Conservation (phyloP, 257 asterid species). For the Solanum stenotomum region DNA sequence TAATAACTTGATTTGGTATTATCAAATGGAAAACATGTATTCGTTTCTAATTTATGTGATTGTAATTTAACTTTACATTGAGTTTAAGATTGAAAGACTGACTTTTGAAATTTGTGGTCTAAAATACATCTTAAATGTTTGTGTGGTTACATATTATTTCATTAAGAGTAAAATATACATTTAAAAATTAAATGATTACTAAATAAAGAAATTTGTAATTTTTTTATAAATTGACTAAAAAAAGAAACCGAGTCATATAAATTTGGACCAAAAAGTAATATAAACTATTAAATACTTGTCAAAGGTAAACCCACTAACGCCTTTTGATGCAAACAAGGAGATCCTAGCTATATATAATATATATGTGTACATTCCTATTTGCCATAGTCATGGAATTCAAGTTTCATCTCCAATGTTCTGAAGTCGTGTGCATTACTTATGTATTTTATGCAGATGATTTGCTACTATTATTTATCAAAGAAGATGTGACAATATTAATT, state of each 20-base stretch:
- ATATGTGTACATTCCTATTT: not conserved
- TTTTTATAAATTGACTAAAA: too few species aligned
- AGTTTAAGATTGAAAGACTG: not conserved
- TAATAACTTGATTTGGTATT: not conserved
- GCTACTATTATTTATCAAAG: not conserved
- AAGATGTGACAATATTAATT: not conserved
- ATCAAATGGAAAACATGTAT: not conserved
- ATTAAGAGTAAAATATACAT: too few species aligned
- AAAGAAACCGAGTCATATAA: not conserved
- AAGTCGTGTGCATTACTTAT: not conserved
- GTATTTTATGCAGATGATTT: not conserved
- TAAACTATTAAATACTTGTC: not conserved
- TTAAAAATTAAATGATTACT: too few species aligned
- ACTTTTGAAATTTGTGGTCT: not conserved
- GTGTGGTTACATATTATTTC: not conserved
- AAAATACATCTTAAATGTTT: too few species aligned
- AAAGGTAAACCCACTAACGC: not conserved
- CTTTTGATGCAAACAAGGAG: not conserved
- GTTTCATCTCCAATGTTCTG: not conserved
- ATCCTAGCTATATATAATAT: not conserved
- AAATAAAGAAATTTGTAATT: too few species aligned
- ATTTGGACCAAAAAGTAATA: not conserved
- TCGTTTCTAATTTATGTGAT: not conserved
- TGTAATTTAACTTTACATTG: not conserved
- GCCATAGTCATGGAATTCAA: not conserved